Evolutionary conservation across 257 asterid species (phyloP), one percentile per base, ranked within the genome.

Genomic region (Gynochthodes officinalis): DNA sequence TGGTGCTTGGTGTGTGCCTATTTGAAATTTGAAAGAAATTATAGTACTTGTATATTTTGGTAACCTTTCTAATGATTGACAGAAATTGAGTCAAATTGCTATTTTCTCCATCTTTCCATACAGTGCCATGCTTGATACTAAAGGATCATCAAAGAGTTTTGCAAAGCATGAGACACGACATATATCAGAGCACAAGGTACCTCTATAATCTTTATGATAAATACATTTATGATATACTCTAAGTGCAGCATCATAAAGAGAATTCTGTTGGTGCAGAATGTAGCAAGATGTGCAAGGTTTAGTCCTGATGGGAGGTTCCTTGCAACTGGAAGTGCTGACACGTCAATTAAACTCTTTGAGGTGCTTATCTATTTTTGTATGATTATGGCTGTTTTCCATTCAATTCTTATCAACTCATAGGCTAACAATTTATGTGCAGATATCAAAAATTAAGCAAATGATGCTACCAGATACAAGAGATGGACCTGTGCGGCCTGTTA

Each of bases 271-370:
- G 25, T 73, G 67, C 64, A 91, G 97, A 89, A 82, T 80, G 88
- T 81, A 37, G 94, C 92, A 49, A 86, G 92, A 80, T 91, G 96
- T 78, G 97, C 96, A 79, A 89, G 91, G 80, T 91, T 89, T 69
- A 91, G 97, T 75, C 92, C 89, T 32, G 97, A 91, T 82, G 96
- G 97, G 78, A 88, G 89, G 81, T 87, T 84, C 83, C 85, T 91
- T 84, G 97, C 97, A 50, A 86, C 96, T 73, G 97, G 91, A 74
- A 91, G 96, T 79, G 90, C 94, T 58, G 97, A 91, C 83, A 80
- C 96, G 57, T 89, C 97, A 64, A 86, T 90, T 77, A 90, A 90
- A 80, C 90, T 89, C 77, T 79, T 88, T 78, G 97, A 88, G 95
- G 93, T 87, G 67, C 68, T 67, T 79, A 35, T 73, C 69, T 53